Percentiles rank a stretch among this genome's conserved stretches.
phyloP scores from a whole-genome alignment of 2,329 filamentous ascomycete genomes.

The Stachybotrys elegans region DNA sequence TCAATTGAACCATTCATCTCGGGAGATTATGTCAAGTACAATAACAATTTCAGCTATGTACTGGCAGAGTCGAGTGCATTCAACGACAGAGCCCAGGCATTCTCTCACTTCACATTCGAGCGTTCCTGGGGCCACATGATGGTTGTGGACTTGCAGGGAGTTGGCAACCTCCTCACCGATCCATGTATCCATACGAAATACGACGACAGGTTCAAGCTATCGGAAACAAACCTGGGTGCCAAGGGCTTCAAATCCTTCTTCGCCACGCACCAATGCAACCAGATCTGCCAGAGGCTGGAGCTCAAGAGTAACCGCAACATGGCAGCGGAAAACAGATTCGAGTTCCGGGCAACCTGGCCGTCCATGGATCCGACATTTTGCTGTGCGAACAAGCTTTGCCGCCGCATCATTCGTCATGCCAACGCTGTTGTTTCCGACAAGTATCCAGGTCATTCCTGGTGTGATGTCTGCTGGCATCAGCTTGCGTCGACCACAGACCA shows the following conservation, averaged over 20 bases:
- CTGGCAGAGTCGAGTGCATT: conserved; percentile 18
- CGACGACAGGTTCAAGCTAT: conserved; percentile 23
- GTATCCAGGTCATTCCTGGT: conserved; percentile 23
- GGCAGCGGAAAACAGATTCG: conserved; percentile 12
- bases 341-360: conserved; percentile 27
- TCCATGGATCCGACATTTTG: conserved; percentile 21
- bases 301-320: conserved; percentile 19
- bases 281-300: conserved; percentile 21
- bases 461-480: conserved; percentile 26
- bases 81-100: conserved; percentile 30
- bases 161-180: conserved; percentile 28
- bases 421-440: conserved; percentile 14
- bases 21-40: conserved; percentile 33
- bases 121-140: conserved; percentile 29
- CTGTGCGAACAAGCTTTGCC: conserved; percentile 35
- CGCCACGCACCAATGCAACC: conserved; percentile 26
- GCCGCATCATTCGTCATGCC: conserved; percentile 22
- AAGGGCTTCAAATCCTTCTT: conserved; percentile 35
- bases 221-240: conserved; percentile 24
- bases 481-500: conserved; percentile 15
- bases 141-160: conserved; percentile 31
- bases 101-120: conserved; percentile 37
- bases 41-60: conserved; percentile 26
- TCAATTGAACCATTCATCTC: conserved; percentile 30
- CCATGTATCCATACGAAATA: conserved; percentile 31